A percentile compares a stretch with the other conserved stretches of the same genome.
Evolutionary conservation across 805 yeast species (phyloP).

Genomic region (Metschnikowia drakensbergensis): DNA sequence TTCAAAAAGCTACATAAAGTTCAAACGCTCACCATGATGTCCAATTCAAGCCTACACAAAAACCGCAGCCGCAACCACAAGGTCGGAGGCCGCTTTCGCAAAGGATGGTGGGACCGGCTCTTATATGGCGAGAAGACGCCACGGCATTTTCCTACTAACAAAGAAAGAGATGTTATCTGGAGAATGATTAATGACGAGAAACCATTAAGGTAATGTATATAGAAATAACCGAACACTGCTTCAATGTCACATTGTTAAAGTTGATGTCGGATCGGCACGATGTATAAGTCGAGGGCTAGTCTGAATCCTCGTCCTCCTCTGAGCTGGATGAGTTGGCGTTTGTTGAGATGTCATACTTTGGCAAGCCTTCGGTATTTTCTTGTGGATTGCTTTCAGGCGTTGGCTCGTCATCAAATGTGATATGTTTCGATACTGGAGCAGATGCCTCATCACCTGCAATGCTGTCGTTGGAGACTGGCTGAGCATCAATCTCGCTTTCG

Average conservation of each 20-base stretch:
- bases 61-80: constrained; percentile 8
- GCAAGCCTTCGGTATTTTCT: neutral
- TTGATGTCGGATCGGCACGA: neutral
- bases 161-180: constrained; percentile 41
- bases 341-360: constrained; percentile 4
- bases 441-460: constrained; percentile 21
- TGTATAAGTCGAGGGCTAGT: neutral
- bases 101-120: constrained; percentile 17
- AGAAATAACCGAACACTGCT: constrained; percentile 8
- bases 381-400: constrained; percentile 1
- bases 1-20: constrained; percentile 57
- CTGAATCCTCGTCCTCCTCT: constrained; percentile 12
- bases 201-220: constrained; percentile 3
- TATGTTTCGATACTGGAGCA: constrained; percentile 11
- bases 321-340: constrained; percentile 11
- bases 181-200: constrained; percentile 41
- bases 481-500: constrained; percentile 50
- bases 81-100: constrained; percentile 5
- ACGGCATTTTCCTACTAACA: constrained; percentile 31
- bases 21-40: constrained; percentile 63
- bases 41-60: constrained; percentile 11
- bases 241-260: constrained; percentile 4
- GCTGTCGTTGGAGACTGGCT: constrained; percentile 45
- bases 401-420: constrained; percentile 16
- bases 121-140: constrained; percentile 27